Conservation (phyloP, 83 land plant genomes). For the Picea abies region DNA sequence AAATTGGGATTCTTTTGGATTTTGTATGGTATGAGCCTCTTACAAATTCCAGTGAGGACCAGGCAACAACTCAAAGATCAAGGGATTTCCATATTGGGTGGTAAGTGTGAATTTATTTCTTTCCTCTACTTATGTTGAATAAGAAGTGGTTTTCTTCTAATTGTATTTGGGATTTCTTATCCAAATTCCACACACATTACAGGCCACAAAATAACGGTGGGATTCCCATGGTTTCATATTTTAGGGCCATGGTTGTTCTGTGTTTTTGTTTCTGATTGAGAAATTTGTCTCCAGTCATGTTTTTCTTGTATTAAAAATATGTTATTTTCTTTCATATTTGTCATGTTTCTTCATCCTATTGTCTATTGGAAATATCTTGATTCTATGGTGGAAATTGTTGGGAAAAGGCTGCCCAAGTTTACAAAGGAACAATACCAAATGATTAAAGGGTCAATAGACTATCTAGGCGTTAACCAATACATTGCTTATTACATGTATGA, state of each 20-base stretch:
- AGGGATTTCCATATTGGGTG: slow-evolving; percentile 27
- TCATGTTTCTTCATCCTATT: slow-evolving; percentile 40
- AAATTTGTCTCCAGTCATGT: neutral
- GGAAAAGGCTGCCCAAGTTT: slow-evolving; percentile 39
- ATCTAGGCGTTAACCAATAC: slow-evolving; percentile 86
- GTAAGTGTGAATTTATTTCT: neutral
- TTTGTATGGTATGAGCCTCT: slow-evolving; percentile 25
- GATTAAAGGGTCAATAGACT: slow-evolving; percentile 79
- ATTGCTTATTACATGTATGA: slow-evolving; percentile 65
- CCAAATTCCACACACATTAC: neutral
- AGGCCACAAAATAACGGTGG: neutral
- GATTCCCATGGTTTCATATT: neutral
- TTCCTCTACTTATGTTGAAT: no score
- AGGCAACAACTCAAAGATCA: slow-evolving; percentile 17
- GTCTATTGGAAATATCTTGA: slow-evolving; percentile 42
- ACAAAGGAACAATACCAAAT: slow-evolving; percentile 42
- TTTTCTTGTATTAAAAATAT: neutral
- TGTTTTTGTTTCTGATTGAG: neutral
- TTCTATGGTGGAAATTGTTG: slow-evolving; percentile 40
- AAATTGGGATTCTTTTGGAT: slow-evolving; percentile 7
- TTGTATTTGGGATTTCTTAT: no score
- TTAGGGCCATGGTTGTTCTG: neutral
- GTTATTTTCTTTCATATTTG: neutral
- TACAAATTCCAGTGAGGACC: slow-evolving; percentile 1
- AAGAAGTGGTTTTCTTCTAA: no score